Evolutionary conservation across 2,329 filamentous ascomycete species (phyloP).

Genomic region (Escovopsis weberi): DNA sequence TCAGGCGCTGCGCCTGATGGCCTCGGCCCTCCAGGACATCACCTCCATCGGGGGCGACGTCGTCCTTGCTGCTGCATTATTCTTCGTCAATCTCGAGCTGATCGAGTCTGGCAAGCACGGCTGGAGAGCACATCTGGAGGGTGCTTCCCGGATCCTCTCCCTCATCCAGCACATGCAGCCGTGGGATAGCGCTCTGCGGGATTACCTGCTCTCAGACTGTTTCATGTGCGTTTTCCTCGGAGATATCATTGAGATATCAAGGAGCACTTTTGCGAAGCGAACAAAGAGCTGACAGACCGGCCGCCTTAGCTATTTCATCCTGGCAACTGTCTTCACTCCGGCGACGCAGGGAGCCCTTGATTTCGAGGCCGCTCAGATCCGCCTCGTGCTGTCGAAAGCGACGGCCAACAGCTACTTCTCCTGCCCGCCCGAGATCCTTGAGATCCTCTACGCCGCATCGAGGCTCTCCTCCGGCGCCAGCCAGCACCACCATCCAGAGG

Average conservation of each 20-base stretch:
- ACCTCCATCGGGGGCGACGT: conserved; percentile 24
- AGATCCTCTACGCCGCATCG: conserved; percentile 28
- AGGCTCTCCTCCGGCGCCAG: conserved; percentile 20
- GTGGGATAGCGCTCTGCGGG: conserved; percentile 22
- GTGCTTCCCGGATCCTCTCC: conserved; percentile 28
- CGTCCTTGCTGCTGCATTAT: conserved; percentile 30
- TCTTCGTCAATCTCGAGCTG: conserved; percentile 36
- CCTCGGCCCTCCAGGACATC: conserved; percentile 23
- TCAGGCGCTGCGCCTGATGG: conserved; percentile 28
- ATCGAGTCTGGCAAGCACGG: conserved; percentile 33
- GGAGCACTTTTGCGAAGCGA: no score
- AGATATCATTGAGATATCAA: no score
- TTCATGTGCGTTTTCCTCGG: conserved; percentile 22
- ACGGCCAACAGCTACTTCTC: conserved; percentile 33
- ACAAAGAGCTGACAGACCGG: not conserved
- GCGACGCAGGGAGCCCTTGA: conserved; percentile 17
- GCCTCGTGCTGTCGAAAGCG: conserved; percentile 23
- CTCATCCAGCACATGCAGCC: conserved; percentile 20
- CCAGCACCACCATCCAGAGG: no score
- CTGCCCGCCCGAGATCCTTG: conserved; percentile 28
- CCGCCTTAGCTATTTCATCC: conserved; percentile 26
- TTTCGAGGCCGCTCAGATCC: conserved; percentile 23
- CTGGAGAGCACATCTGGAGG: conserved; percentile 33
- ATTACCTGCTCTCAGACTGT: conserved; percentile 33
- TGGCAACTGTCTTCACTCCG: conserved; percentile 29